Evolutionary conservation across 169 alveolate genomes (phyloP), one percentile per base, ranked within the genome.

Genomic region (Cryptosporidium viatorum): DNA sequence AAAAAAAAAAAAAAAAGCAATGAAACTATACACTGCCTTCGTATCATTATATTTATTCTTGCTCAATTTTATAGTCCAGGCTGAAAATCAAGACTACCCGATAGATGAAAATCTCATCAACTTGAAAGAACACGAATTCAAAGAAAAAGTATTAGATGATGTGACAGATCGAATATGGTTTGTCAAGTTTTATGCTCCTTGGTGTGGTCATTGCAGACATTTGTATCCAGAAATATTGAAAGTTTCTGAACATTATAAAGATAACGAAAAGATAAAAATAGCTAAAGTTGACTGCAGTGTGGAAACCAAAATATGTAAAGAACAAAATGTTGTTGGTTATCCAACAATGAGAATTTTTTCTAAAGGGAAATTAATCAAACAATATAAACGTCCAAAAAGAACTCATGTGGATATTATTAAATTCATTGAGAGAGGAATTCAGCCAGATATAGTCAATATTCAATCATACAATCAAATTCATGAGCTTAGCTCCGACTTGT

Each of bases 131-230:
- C 1, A 16, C 3, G 80, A 80, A 43, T 80, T 60, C 45, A 65
- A 62, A 23, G 80, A 62, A 18, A 59, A 62, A 41, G 85, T 80
- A n/a, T 39, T 80, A 35, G 70, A 85, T 21, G 70, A 86, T 45
- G 41, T 71, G 23, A 85, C 45, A 92, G 97, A 97, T 35, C 91
- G 93, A 50, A 16, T 65, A 31, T 96, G 98, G 97, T 96, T 96
- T 84, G 96, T 96, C 48, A 95, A 95, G 93, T 96, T 96, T 92
- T 96, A 94, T 93, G 98, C 98, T 26, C 98, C 98, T 52, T 96
- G 98, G 98, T 97, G 98, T 91, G 93, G 96, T 35, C 98, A 97
- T 86, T 97, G 98, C 89, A 91, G 95, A 68, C 33, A 65, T 23
- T 29, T 80, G 1, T 58, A 60, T 43, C 89, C 89, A 14, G 91